phyloP scores from a whole-genome alignment of 2,329 filamentous ascomycete species.

The Drechslerella dactyloides region DNA sequence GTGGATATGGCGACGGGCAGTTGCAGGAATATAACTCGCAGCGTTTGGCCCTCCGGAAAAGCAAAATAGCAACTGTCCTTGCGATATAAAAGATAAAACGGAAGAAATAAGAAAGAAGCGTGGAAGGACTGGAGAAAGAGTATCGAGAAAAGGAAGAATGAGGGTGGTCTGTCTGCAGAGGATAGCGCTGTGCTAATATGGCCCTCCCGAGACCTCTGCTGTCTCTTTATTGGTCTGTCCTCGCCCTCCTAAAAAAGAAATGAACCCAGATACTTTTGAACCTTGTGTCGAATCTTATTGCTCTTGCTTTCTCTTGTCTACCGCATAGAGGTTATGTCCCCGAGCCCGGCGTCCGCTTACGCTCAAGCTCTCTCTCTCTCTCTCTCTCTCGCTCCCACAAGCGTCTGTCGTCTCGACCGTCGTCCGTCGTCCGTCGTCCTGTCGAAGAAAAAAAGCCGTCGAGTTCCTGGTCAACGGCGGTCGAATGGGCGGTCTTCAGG shows the following conservation, averaged over 20 bases:
- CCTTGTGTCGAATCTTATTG: constrained; percentile 18
- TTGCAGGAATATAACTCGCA: not conserved
- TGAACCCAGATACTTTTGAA: constrained; percentile 46
- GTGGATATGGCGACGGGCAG: not conserved
- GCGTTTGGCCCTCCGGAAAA: not conserved
- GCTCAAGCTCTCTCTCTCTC: constrained; percentile 24
- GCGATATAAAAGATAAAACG: not conserved
- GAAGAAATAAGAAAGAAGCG: not conserved
- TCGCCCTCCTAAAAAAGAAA: constrained; percentile 12
- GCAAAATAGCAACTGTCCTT: constrained; percentile 18
- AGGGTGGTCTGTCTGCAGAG: too few relatives aligned
- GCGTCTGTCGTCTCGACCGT: constrained; percentile 47
- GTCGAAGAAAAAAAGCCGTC: too few relatives aligned
- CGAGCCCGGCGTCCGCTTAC: constrained; percentile 17
- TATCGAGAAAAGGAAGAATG: too few relatives aligned
- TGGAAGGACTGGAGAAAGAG: too few relatives aligned
- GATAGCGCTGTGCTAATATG: too few relatives aligned
- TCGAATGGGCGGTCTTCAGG: constrained; percentile 33
- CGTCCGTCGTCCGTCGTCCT: constrained; percentile 7
- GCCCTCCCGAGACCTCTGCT: not conserved
- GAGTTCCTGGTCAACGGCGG: constrained; percentile 30
- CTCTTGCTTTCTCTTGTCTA: constrained; percentile 1
- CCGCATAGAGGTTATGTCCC: constrained; percentile 27
- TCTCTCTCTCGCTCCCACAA: constrained; percentile 1
- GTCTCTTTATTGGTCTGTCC: not conserved